Conservation (phyloP, 2,329 filamentous ascomycete species). For the Ambrosiella beaveri region DNA sequence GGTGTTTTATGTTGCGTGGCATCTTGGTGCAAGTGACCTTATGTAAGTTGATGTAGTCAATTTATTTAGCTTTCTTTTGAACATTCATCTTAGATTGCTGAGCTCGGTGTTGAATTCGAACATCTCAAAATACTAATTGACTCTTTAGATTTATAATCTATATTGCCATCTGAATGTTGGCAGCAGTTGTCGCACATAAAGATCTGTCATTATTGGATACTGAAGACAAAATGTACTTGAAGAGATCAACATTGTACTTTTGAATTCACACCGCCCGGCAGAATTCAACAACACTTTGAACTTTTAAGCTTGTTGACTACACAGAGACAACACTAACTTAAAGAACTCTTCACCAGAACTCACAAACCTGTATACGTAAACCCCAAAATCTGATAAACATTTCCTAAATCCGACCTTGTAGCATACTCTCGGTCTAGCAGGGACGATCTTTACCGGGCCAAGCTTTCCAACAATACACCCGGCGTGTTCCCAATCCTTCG, state of each 20-base stretch:
- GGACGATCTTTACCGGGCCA: too few species aligned
- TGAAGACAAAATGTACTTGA: neutral
- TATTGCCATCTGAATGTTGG: too few species aligned
- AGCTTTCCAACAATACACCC: too few species aligned
- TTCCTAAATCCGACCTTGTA: neutral
- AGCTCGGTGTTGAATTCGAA: too few species aligned
- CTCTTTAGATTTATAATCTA: too few species aligned
- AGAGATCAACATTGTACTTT: neutral
- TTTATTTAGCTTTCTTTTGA: too few species aligned
- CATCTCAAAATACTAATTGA: too few species aligned
- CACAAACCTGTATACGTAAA: neutral
- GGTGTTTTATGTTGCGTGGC: neutral
- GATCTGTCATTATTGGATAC: neutral
- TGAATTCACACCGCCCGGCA: slow-evolving; percentile 10
- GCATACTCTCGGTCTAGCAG: too few species aligned
- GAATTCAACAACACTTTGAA: slow-evolving; percentile 10
- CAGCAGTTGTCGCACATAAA: too few species aligned
- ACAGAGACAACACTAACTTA: neutral
- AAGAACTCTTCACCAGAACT: too few species aligned
- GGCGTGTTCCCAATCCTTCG: neutral
- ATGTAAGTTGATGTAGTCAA: neutral
- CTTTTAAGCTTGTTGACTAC: neutral
- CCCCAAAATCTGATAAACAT: neutral
- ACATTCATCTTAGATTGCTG: too few species aligned
- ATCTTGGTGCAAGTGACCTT: neutral